Evolutionary conservation across 1,139 yeast genomes (phyloP), one percentile per base, ranked within the genome.

Genomic region (Blastobotrys capitulatus): DNA sequence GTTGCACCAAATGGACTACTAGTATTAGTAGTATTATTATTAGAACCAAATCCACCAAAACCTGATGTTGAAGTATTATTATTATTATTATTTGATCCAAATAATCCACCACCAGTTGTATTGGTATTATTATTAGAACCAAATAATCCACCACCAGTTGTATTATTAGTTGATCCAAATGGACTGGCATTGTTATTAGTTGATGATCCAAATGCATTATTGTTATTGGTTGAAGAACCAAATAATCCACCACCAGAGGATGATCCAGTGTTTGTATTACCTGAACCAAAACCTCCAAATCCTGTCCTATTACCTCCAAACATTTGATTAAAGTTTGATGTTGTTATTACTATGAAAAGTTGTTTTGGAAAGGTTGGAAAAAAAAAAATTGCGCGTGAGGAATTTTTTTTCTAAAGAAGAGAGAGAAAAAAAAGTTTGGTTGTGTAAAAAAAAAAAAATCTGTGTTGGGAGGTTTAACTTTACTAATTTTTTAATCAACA

Each of bases 21-120:
- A 37, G 26, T 34, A 15, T 31, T 39, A n/a, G n/a, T n/a, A n/a
- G n/a, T n/a, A 18, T 18, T 35, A 6, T 38, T 40, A 19, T 27
- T 50, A 31, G 39, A 34, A 27, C 76, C 77, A 55, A 69, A 70
- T 6, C 69, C 65, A 2, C 73, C 73, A 53, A 60, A 57, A 40
- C 61, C 9, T 53, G 49, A 9, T 48, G 56, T 16, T 46, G 50
- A 36, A 49, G 45, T 52, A n/a, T n/a, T n/a, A n/a, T n/a, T n/a
- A 27, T 9, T 52, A n/a, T 41, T 22, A 53, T 44, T 19, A 55
- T 18, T 32, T 22, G 42, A 31, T 13, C 43, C 43, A 32, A 44
- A 40, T 19, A 37, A 40, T 13, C 38, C 37, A n/a, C 44, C 44
- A 22, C 25, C 6, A 22, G 25, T 22, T 9, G 46, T 47, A 8